phyloP scores from a whole-genome alignment of 768 basidiomycete genomes.

The Fomitopsis serialis region DNA sequence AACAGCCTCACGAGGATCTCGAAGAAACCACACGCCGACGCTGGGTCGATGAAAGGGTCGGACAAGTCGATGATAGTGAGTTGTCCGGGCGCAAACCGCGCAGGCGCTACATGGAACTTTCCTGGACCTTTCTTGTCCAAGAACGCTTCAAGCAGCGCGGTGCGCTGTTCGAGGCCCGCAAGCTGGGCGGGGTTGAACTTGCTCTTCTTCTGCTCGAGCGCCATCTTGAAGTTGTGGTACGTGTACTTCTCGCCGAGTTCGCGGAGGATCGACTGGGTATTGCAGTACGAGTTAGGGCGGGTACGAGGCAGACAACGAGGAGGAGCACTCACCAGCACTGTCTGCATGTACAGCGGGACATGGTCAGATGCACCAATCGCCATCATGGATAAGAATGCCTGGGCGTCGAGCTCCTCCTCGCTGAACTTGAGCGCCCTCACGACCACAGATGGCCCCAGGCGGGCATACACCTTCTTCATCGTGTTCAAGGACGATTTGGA shows the following conservation, averaged over 20 bases:
- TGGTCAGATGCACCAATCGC: constrained; percentile 55
- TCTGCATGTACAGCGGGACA: constrained; percentile 67
- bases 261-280: constrained; percentile 53
- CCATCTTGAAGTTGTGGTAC: constrained; percentile 42
- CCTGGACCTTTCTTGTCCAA: constrained; percentile 27
- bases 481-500: constrained; percentile 57
- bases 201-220: constrained; percentile 40
- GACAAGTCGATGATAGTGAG: constrained; percentile 68
- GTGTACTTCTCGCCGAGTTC: constrained; percentile 57
- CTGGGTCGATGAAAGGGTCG: constrained; percentile 66
- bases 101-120: constrained; percentile 11
- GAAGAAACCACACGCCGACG: constrained; percentile 63
- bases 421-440: constrained; percentile 53
- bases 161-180: constrained; percentile 54
- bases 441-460: constrained; percentile 34
- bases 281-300: too few relatives aligned
- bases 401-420: constrained; percentile 59
- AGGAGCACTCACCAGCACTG: constrained; percentile 44
- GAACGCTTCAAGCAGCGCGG: constrained; percentile 57
- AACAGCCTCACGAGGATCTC: constrained; percentile 66
- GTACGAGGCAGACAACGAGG: background rate
- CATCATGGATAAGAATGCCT: constrained; percentile 76
- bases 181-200: constrained; percentile 55
- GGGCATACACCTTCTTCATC: constrained; percentile 47
- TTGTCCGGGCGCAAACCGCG: constrained; percentile 45